Evolutionary conservation across 768 basidiomycete species (phyloP).

Genomic region (Leccinum barrowsii): DNA sequence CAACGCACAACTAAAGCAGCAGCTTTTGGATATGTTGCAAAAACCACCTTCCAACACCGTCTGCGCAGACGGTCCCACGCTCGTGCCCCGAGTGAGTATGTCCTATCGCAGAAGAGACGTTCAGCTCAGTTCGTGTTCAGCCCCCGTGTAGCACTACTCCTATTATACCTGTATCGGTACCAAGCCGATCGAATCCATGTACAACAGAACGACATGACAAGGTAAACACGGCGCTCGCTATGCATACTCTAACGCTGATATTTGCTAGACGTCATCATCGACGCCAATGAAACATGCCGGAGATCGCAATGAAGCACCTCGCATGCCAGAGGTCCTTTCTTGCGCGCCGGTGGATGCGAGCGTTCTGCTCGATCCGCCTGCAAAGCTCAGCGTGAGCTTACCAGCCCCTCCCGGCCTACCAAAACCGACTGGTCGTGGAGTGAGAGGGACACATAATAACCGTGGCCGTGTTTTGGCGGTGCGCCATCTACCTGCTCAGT

Average conservation of each 20-base stretch:
- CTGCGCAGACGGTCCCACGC: background rate
- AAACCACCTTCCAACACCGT: background rate
- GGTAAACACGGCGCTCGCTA: background rate
- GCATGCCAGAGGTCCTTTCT: background rate
- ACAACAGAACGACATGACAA: background rate
- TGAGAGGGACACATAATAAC: background rate
- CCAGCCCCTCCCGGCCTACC: conserved; percentile 12
- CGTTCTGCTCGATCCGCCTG: background rate
- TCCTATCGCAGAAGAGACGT: background rate
- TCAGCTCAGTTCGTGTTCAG: conserved; percentile 5
- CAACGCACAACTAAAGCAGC: conserved; percentile 5
- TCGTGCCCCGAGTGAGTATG: conserved; percentile 3
- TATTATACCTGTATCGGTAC: background rate
- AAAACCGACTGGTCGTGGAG: background rate
- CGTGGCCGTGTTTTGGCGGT: background rate
- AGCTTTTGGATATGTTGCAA: background rate
- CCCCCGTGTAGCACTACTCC: background rate
- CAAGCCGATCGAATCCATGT: background rate
- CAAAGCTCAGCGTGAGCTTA: background rate
- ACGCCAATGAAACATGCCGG: background rate
- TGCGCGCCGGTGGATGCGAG: background rate
- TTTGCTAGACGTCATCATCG: conserved; percentile 1
- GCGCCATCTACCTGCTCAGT: background rate
- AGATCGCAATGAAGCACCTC: background rate
- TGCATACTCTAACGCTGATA: background rate